Base-by-base conservation (phyloP, 2,329 filamentous ascomycete genomes). In the Colletotrichum destructivum region DNA sequence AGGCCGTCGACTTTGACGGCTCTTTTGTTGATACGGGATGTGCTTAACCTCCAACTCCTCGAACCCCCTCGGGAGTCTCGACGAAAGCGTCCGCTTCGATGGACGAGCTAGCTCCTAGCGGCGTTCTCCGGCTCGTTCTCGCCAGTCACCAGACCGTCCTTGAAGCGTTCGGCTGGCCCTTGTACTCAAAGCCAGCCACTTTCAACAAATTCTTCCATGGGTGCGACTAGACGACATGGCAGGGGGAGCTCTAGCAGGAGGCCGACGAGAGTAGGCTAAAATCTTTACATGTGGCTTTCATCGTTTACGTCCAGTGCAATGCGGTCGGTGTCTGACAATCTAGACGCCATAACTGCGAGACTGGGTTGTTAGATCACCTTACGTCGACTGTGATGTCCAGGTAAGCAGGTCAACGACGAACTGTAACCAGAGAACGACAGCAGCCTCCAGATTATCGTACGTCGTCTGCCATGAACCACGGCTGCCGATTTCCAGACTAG, bases 61-160 rank as follows among this genome's bases (percentile, higher is more conserved):
- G 18, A 42, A 4, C 60, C 46, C 47, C 12, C 26, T 31, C 26
- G n/a, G 3, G 21, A 21, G 35, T 40, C 52, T 38, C 52, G 47
- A 31, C 18, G 11, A 49, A 26, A 51, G 31, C 46, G 60, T 40
- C 31, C 51, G 23, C 11, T 13, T 64, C 11, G n/a, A 18, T 31
- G 16, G 42, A 42, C 44, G 23, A 57, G 35, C 59, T 57, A 64
- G 16, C 26, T 47, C 52, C n/a, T 69, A 40, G 66, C 44, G 66
- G 57, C 26, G 35, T 23, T 52, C 40, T 11, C 35, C 2, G 18
- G 52, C n/a, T 26, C 8, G 18, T 12, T 38, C 16, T 31, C 61
- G 23, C 52, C 52, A 65, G 38, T 59, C 16, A 35, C 66, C 11
- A 26, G 13, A 35, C 2, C n/a, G 18, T 31, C 13, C 42, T 51